A percentile compares a stretch with the other conserved stretches of the same genome.
Evolutionary conservation across 2,329 filamentous ascomycete genomes (phyloP).

Genomic region (Geoglossum cookeanum): DNA sequence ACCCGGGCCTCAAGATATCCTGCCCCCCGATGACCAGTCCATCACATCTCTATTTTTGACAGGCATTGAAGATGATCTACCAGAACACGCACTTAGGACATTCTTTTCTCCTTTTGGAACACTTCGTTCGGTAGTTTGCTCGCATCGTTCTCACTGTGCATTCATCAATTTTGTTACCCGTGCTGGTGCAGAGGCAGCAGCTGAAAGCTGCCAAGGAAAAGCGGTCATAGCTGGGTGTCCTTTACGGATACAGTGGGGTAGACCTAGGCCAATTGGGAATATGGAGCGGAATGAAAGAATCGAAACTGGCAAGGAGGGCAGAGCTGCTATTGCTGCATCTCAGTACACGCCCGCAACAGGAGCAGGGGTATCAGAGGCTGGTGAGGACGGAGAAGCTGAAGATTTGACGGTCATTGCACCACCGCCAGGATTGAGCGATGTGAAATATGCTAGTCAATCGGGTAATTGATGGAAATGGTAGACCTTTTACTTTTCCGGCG

Average conservation of each 20-base stretch:
- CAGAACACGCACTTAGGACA: slow-evolving; percentile 75
- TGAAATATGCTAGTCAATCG: slow-evolving; percentile 68
- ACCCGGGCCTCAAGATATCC: slow-evolving; percentile 66
- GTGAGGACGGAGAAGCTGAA: slow-evolving; percentile 12
- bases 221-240: slow-evolving; percentile 85
- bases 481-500: background rate
- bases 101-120: slow-evolving; percentile 83
- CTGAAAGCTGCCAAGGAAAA: slow-evolving; percentile 66
- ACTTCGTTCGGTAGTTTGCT: slow-evolving; percentile 83
- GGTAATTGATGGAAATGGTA: slow-evolving; percentile 40
- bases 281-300: slow-evolving; percentile 75
- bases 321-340: slow-evolving; percentile 27
- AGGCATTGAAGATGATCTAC: slow-evolving; percentile 87
- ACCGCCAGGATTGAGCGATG: slow-evolving; percentile 59
- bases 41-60: slow-evolving; percentile 91
- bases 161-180: slow-evolving; percentile 88
- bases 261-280: slow-evolving; percentile 76
- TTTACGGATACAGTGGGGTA: slow-evolving; percentile 76
- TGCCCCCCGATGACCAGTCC: slow-evolving; percentile 64
- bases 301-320: slow-evolving; percentile 62
- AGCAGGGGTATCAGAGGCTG: slow-evolving; percentile 14
- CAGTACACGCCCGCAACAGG: slow-evolving; percentile 10
- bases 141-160: slow-evolving; percentile 90
- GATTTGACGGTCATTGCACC: slow-evolving; percentile 39
- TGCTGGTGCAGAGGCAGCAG: slow-evolving; percentile 68